These are phyloP conservation scores for Purshia tridentata DNA, from an alignment of 306 rosid species.

Conservation along the genomic window DNA sequence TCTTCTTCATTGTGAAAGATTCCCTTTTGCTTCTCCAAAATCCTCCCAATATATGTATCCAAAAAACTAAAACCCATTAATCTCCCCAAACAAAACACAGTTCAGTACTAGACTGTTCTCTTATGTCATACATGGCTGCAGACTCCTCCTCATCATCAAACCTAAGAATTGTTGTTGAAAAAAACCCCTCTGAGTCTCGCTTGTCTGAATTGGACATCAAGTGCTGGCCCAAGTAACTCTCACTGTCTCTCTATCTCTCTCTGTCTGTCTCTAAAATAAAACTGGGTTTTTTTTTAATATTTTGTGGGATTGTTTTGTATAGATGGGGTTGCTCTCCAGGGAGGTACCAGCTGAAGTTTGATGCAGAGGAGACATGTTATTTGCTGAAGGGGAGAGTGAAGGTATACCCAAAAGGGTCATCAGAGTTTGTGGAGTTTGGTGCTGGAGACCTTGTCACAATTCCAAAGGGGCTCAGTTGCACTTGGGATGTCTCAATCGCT, in stretches of 20 bases:
- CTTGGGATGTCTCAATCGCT: conserved; percentile 95
- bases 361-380: conserved; percentile 93
- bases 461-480: conserved; percentile 92
- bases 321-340: conserved; percentile 99
- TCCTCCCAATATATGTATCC: conserved; percentile 27
- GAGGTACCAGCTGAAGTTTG: conserved; percentile 82
- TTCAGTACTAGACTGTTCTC: not conserved
- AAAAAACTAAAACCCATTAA: not conserved
- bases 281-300: not conserved
- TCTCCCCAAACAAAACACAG: not conserved
- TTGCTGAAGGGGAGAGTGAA: conserved; percentile 87
- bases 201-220: conserved; percentile 72
- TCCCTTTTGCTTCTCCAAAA: conserved; percentile 28
- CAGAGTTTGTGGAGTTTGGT: conserved; percentile 83
- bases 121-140: conserved; percentile 50
- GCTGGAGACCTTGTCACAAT: conserved; percentile 92
- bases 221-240: conserved; percentile 89
- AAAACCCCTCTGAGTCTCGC: conserved; percentile 77
- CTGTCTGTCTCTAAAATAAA: not conserved
- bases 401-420: conserved; percentile 75
- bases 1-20: conserved; percentile 38
- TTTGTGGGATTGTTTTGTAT: not conserved
- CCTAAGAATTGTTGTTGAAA: conserved; percentile 70
- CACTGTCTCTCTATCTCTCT: not conserved
- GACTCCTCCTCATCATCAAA: conserved; percentile 34